Evolutionary conservation across 495 filamentous ascomycete species (phyloP).

Genomic region (Corynascus novoguineensis): DNA sequence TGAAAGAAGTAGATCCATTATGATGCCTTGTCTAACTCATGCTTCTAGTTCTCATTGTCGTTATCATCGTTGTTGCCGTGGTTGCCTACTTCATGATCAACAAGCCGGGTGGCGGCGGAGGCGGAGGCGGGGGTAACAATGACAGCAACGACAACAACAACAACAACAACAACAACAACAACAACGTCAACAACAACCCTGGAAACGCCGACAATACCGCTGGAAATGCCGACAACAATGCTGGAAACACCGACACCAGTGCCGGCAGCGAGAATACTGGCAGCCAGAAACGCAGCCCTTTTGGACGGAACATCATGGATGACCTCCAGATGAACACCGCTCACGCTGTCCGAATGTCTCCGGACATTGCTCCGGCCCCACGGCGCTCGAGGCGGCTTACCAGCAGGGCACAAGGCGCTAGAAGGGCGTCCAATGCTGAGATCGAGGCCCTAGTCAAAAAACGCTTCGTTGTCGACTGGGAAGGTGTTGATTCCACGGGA

Average conservation of each 20-base stretch:
- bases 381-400: slow-evolving; percentile 6
- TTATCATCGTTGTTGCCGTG: slow-evolving; percentile 47
- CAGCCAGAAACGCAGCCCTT: slow-evolving; percentile 25
- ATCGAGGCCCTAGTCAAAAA: background rate
- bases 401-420: background rate
- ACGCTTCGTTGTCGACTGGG: slow-evolving; percentile 15
- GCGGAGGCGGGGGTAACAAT: background rate
- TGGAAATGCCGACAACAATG: background rate
- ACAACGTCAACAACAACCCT: background rate
- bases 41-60: slow-evolving; percentile 42
- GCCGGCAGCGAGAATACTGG: background rate
- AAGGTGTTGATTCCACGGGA: slow-evolving; percentile 3
- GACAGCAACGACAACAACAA: slow-evolving; percentile 7
- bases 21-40: slow-evolving; percentile 15
- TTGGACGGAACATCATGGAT: slow-evolving; percentile 23
- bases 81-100: slow-evolving; percentile 42
- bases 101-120: slow-evolving; percentile 17
- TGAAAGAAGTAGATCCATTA: background rate
- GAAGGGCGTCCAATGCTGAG: background rate
- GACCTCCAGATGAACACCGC: slow-evolving; percentile 29
- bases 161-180: background rate
- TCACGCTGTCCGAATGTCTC: slow-evolving; percentile 24
- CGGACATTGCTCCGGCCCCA: slow-evolving; percentile 9
- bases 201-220: background rate
- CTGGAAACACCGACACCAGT: background rate